Conservation (phyloP, 352 stramenopile genomes). For the Pythium aquatile region DNA sequence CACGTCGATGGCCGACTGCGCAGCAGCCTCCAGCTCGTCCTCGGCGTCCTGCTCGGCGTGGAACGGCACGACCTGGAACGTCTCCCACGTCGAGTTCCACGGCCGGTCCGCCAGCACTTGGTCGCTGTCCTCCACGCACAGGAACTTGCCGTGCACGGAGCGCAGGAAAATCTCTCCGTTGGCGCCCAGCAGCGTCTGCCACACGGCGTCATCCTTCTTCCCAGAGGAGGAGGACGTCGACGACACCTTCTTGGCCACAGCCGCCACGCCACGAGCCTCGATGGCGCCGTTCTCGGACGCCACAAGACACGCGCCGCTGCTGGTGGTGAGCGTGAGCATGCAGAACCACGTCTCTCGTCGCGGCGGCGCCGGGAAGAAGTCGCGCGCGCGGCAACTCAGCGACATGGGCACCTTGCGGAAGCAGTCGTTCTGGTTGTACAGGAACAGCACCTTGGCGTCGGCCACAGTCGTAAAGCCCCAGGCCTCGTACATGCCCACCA, state of each 20-base stretch:
- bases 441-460: conserved; percentile 68
- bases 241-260: conserved; percentile 14
- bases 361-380: conserved; percentile 48
- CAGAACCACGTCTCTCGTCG: conserved; percentile 63
- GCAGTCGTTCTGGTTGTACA: conserved; percentile 84
- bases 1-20: conserved; percentile 10
- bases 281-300: conserved; percentile 67
- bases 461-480: conserved; percentile 64
- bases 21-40: not conserved
- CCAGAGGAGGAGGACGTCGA: conserved; percentile 4
- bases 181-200: conserved; percentile 67
- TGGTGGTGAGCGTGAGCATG: conserved; percentile 66
- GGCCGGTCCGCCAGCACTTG: conserved; percentile 66
- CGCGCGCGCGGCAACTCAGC: conserved; percentile 39
- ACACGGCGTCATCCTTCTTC: conserved; percentile 43
- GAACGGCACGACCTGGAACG: conserved; percentile 78
- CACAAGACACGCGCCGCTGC: conserved; percentile 65
- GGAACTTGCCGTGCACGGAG: conserved; percentile 79
- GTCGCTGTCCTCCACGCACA: conserved; percentile 77
- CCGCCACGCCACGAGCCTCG: conserved; percentile 24
- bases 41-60: conserved; percentile 18
- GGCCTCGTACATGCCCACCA: conserved; percentile 67
- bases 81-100: conserved; percentile 85
- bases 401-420: conserved; percentile 85
- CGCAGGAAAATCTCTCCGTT: conserved; percentile 67